Evolutionary conservation across 163 green algal species (phyloP).

Genomic region (Chloromonas sp.): DNA sequence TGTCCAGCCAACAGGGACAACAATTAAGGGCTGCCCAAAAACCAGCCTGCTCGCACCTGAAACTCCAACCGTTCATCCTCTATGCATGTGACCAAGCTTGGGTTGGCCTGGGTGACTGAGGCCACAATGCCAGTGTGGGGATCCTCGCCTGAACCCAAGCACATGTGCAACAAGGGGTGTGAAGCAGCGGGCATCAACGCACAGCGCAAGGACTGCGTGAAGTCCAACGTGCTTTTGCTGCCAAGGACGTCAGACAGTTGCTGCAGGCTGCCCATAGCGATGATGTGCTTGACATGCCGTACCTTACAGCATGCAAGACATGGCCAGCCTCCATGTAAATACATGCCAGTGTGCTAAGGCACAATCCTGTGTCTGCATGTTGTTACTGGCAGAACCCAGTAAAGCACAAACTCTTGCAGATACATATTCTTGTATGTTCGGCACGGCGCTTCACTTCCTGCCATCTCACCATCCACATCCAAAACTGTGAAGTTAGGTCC

Average conservation of each 20-base stretch:
- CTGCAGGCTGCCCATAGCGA: neutral
- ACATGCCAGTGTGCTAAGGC: neutral
- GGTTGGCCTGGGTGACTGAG: conserved; percentile 60
- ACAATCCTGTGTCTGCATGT: neutral
- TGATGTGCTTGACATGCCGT: too few species aligned
- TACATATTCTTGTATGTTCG: neutral
- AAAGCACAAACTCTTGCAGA: neutral
- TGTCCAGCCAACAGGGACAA: neutral
- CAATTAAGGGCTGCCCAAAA: neutral
- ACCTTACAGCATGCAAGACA: too few species aligned
- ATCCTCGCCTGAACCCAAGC: conserved; percentile 69
- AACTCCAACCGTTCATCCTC: conserved; percentile 98
- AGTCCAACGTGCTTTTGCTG: neutral
- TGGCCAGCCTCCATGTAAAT: neutral
- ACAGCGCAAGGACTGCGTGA: neutral
- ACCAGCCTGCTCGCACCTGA: conserved; percentile 44
- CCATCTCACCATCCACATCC: conserved; percentile 74
- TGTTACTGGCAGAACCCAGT: neutral
- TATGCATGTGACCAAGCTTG: conserved; percentile 89
- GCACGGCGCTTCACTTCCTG: neutral
- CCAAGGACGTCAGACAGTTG: neutral
- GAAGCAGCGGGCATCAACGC: neutral
- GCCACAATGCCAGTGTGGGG: conserved; percentile 90
- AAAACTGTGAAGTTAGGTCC: conserved; percentile 77
- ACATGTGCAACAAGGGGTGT: neutral